Conservation (phyloP, 2,329 filamentous ascomycete genomes). For the Penicillium sp. region DNA sequence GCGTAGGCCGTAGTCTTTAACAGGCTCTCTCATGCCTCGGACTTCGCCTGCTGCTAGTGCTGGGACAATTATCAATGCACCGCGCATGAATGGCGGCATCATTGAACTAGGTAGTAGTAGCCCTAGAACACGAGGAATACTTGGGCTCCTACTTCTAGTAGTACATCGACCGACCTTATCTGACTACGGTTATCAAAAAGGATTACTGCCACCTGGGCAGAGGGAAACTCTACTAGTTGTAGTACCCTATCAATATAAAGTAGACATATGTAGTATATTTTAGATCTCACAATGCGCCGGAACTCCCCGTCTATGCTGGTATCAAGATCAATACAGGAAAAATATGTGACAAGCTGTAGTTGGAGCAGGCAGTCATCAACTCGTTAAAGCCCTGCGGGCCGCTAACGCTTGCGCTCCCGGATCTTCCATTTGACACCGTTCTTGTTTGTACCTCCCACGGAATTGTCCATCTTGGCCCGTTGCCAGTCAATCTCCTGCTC, state of each 20-base stretch:
- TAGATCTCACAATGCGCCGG: constrained; percentile 12
- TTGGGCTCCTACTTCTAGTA: neutral
- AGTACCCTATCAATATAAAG: no score
- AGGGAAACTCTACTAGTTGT: no score
- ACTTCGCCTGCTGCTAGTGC: constrained; percentile 6
- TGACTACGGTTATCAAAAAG: no score
- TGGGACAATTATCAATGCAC: constrained; percentile 13
- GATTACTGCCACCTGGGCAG: neutral
- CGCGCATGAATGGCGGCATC: neutral
- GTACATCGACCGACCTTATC: no score
- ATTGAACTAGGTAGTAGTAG: no score
- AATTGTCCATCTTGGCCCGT: constrained; percentile 64
- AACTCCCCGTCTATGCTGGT: constrained; percentile 27
- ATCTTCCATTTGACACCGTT: constrained; percentile 68
- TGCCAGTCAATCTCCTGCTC: constrained; percentile 63
- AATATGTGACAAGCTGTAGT: constrained; percentile 3
- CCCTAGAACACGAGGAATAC: no score
- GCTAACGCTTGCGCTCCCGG: constrained; percentile 62
- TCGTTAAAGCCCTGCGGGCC: constrained; percentile 20
- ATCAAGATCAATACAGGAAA: constrained; percentile 23
- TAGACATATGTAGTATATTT: neutral
- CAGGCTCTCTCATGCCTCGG: neutral
- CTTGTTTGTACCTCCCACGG: constrained; percentile 65
- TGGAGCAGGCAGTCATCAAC: constrained; percentile 24
- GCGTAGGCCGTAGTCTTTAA: no score